Evolutionary conservation across 495 filamentous ascomycete species (phyloP), one percentile per base, ranked within the genome.

Genomic region (Hyphodiscus hymeniophilus): DNA sequence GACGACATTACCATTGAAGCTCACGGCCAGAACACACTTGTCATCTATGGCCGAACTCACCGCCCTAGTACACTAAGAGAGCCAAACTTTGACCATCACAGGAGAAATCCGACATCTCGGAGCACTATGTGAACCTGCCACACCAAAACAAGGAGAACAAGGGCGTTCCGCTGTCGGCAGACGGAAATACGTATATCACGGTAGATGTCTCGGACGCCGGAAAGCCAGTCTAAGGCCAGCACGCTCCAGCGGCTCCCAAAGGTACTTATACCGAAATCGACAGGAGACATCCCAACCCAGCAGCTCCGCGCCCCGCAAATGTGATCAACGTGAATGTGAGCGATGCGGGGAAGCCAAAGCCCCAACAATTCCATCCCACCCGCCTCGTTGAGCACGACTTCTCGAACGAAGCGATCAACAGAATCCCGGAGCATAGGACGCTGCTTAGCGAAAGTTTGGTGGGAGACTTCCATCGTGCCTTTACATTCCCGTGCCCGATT

Each of bases 1-100:
- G 30, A 56, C 2, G 45, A 56, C 18, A 51, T 56, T 31, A 51
- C 38, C 15, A 41, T 56, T 13, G 47, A 45, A 45, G 43, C 52
- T 11, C 47, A 47, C 20, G 47, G 50, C 28, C 47, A 47, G 17
- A 41, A 50, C 23, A 55, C 47, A n/a, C 36, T 55, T 5, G 52
- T 42, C 12, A 40, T 55, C 7, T 46, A 47, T 15, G 52, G 52
- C 5, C 41, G 32, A 8, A 51, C 44, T 1, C 1, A 38, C n/a
- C 43, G 45, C 12, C 43, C 10, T 17, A 7, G 22, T 41, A 5
- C 48, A 20, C 18, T 30, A 35, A 34, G 3, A 30, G 40, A 20
- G 41, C n/a, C n/a, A n/a, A n/a, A n/a, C n/a, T n/a, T n/a, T n/a
- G n/a, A n/a, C n/a, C n/a, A n/a, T n/a, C n/a, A n/a, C n/a, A n/a